These are phyloP conservation scores for Myxozyma nipponensis DNA, from an alignment of 805 yeast genomes.

Conservation along the genomic window DNA sequence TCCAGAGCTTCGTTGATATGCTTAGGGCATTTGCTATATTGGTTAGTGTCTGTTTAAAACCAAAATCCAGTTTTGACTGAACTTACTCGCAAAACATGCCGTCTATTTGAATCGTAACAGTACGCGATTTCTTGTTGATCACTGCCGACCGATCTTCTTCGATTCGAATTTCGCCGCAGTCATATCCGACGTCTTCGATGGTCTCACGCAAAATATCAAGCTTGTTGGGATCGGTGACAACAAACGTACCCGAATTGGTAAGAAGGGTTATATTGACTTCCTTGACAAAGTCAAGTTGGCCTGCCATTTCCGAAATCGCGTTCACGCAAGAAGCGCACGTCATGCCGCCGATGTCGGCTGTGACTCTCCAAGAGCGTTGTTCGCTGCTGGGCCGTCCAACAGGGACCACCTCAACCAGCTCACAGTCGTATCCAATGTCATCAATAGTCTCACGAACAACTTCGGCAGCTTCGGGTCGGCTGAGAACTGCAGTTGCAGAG, in stretches of 20 bases:
- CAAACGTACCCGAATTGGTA: slow-evolving; percentile 60
- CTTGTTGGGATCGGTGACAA: slow-evolving; percentile 42
- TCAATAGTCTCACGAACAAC: slow-evolving; percentile 47
- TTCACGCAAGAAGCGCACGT: slow-evolving; percentile 69
- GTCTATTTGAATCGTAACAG: slow-evolving; percentile 51
- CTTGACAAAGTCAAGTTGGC: slow-evolving; percentile 47
- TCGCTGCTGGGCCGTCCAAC: slow-evolving; percentile 42
- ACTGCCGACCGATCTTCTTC: slow-evolving; percentile 47
- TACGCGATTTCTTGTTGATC: slow-evolving; percentile 50
- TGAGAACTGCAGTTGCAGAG: slow-evolving; percentile 51
- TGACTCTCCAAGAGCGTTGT: slow-evolving; percentile 45
- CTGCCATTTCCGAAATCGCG: slow-evolving; percentile 46
- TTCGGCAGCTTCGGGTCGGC: slow-evolving; percentile 49
- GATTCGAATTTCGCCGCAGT: slow-evolving; percentile 47
- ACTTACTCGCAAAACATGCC: slow-evolving; percentile 62
- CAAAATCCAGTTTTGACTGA: too few species aligned
- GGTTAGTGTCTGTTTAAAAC: not conserved
- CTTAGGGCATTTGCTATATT: slow-evolving; percentile 53
- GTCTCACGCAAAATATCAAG: slow-evolving; percentile 46
- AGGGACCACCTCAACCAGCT: slow-evolving; percentile 57
- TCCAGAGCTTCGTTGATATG: slow-evolving; percentile 48
- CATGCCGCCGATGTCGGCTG: slow-evolving; percentile 67
- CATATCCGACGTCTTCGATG: slow-evolving; percentile 67
- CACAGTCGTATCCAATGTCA: slow-evolving; percentile 49
- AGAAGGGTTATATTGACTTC: slow-evolving; percentile 55